These are phyloP conservation scores for Candida namnaoensis DNA, from an alignment of 805 yeast genomes.

Conservation along the genomic window DNA sequence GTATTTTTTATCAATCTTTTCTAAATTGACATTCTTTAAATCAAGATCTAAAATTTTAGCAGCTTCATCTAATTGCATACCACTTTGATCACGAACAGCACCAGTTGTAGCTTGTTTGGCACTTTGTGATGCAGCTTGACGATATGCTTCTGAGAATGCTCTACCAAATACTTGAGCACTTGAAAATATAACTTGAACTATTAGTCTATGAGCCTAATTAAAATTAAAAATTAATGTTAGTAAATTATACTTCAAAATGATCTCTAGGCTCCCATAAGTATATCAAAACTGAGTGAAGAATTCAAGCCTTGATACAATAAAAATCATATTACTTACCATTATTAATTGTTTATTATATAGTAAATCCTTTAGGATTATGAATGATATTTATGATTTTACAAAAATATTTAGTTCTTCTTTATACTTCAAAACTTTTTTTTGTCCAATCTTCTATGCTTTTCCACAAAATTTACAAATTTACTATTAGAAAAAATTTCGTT, in stretches of 20 bases:
- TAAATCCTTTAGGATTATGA: too few species aligned
- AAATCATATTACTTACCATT: too few species aligned
- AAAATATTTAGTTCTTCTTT: too few species aligned
- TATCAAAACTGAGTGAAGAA: too few species aligned
- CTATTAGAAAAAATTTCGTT: too few species aligned
- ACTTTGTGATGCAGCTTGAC: conserved; percentile 93
- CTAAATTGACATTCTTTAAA: conserved; percentile 42
- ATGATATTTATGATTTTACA: too few species aligned
- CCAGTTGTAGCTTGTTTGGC: conserved; percentile 58
- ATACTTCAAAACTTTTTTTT: too few species aligned
- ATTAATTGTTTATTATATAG: too few species aligned
- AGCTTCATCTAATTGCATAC: conserved; percentile 83
- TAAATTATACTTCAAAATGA: not conserved
- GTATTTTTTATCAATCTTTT: conserved; percentile 61
- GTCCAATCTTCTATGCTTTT: too few species aligned
- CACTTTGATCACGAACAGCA: conserved; percentile 39
- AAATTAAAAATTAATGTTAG: not conserved
- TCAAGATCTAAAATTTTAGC: conserved; percentile 84
- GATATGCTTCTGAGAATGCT: conserved; percentile 95
- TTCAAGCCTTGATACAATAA: too few species aligned
- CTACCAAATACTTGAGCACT: conserved; percentile 95
- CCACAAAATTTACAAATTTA: too few species aligned
- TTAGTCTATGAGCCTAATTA: conserved; percentile 75
- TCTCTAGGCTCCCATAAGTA: too few species aligned
- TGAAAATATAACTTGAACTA: conserved; percentile 83